Conservation (phyloP, 768 basidiomycete genomes). For the Chalciporus sphaerocephalus region DNA sequence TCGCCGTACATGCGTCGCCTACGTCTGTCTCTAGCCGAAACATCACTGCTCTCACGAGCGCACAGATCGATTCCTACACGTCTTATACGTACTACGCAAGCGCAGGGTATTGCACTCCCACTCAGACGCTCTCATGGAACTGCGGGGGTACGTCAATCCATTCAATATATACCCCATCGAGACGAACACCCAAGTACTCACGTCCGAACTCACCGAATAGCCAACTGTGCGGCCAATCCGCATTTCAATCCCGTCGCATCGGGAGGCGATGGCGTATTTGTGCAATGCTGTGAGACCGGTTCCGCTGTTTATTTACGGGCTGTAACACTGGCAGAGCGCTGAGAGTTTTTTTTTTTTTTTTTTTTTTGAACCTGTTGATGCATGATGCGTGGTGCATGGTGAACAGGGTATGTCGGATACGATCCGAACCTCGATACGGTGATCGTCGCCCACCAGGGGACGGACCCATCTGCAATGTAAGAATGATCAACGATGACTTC, state of each 20-base stretch:
- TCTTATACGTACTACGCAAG: constrained; percentile 49
- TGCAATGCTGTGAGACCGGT: constrained; percentile 39
- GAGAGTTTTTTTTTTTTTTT: too few relatives aligned
- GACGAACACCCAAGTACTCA: too few relatives aligned
- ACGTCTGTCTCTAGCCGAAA: constrained; percentile 29
- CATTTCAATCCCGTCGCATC: constrained; percentile 41
- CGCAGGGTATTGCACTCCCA: constrained; percentile 43
- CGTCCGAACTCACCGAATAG: constrained; percentile 16
- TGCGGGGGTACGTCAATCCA: constrained; percentile 43
- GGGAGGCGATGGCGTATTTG: constrained; percentile 39
- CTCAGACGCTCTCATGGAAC: constrained; percentile 40
- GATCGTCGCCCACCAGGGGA: constrained; percentile 35
- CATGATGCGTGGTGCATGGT: too few relatives aligned
- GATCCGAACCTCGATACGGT: constrained; percentile 33
- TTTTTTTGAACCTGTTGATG: too few relatives aligned
- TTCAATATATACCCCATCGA: not conserved
- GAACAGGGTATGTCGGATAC: constrained; percentile 37
- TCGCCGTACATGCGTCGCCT: constrained; percentile 14
- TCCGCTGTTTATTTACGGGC: too few relatives aligned
- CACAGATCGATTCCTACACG: constrained; percentile 40
- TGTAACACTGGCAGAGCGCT: too few relatives aligned
- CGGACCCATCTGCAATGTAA: constrained; percentile 23
- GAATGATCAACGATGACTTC: too few relatives aligned
- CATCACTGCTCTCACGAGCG: constrained; percentile 34
- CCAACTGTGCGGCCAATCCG: constrained; percentile 40